Percentiles rank a stretch among this genome's conserved stretches.
Conservation (phyloP, 208 protist genomes). For the Leishmania gerbilli region DNA sequence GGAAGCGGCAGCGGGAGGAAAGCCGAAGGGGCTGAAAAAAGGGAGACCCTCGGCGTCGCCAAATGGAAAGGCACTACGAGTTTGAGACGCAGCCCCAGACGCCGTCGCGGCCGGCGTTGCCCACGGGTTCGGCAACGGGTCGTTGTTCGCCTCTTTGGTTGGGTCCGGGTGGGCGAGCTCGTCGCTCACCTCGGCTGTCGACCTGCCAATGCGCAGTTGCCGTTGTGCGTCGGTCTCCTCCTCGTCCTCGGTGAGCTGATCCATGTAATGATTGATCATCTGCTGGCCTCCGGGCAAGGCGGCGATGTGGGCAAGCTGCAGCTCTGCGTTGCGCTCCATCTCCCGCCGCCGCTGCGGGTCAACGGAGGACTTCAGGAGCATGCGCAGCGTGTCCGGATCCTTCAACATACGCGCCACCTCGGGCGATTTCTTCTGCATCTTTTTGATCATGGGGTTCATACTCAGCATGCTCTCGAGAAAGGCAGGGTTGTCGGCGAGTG, state of each 20-base stretch:
- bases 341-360: constrained; percentile 65
- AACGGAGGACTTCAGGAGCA: constrained; percentile 66
- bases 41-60: not conserved
- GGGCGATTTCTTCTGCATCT: constrained; percentile 55
- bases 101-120: not conserved
- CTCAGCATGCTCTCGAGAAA: constrained; percentile 58
- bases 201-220: constrained; percentile 32
- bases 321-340: constrained; percentile 51
- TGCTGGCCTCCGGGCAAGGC: constrained; percentile 66
- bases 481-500: constrained; percentile 55
- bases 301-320: constrained; percentile 73
- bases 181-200: constrained; percentile 1
- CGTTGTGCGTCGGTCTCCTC: constrained; percentile 8
- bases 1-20: not conserved
- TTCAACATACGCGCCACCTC: constrained; percentile 53
- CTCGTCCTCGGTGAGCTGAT: constrained; percentile 33
- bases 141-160: constrained; percentile 52
- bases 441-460: constrained; percentile 46
- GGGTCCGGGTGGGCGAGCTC: constrained; percentile 43
- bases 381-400: constrained; percentile 76
- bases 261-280: constrained; percentile 63
- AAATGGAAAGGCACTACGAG: not conserved
- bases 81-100: not conserved
- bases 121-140: constrained; percentile 73
- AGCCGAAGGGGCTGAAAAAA: not conserved